These are phyloP conservation scores for Teunomyces funiuensis DNA, from an alignment of 805 yeast genomes.

Conservation along the genomic window DNA sequence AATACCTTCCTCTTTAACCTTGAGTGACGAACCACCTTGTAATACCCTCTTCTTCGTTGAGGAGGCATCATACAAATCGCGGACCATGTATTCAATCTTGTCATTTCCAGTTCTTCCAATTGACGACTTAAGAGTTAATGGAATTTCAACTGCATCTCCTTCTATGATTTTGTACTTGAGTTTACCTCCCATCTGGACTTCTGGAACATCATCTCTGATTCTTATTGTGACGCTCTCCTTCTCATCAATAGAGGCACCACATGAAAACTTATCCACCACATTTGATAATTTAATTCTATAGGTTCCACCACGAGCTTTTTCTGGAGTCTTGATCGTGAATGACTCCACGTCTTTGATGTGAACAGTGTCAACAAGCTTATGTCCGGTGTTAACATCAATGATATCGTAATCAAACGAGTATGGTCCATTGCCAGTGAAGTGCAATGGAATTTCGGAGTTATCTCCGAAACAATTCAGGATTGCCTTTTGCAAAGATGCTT, in stretches of 20 bases:
- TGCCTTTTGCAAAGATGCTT: constrained; percentile 13
- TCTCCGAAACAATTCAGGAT: constrained; percentile 33
- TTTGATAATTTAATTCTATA: constrained; percentile 63
- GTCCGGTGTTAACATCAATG: constrained; percentile 40
- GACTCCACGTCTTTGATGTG: constrained; percentile 32
- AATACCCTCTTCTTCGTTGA: constrained; percentile 10
- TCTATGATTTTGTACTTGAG: constrained; percentile 46
- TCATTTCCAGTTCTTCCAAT: constrained; percentile 30
- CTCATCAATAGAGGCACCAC: constrained; percentile 68
- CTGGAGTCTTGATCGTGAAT: constrained; percentile 52
- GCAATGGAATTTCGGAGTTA: constrained; percentile 45
- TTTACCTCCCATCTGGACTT: constrained; percentile 20
- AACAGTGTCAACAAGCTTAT: constrained; percentile 23
- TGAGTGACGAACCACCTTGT: constrained; percentile 19
- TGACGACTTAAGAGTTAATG: constrained; percentile 42
- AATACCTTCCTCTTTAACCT: constrained; percentile 40
- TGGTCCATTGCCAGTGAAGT: constrained; percentile 78
- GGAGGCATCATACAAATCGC: constrained; percentile 23
- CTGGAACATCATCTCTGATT: constrained; percentile 71
- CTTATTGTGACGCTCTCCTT: constrained; percentile 54
- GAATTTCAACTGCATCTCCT: constrained; percentile 59
- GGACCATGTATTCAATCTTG: constrained; percentile 30
- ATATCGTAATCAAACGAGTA: constrained; percentile 69
- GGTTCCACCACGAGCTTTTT: constrained; percentile 66
- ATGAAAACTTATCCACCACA: constrained; percentile 72